Base-by-base conservation (phyloP, 192 early-diverging fungal genomes). In the Backusella tuberculispora region DNA sequence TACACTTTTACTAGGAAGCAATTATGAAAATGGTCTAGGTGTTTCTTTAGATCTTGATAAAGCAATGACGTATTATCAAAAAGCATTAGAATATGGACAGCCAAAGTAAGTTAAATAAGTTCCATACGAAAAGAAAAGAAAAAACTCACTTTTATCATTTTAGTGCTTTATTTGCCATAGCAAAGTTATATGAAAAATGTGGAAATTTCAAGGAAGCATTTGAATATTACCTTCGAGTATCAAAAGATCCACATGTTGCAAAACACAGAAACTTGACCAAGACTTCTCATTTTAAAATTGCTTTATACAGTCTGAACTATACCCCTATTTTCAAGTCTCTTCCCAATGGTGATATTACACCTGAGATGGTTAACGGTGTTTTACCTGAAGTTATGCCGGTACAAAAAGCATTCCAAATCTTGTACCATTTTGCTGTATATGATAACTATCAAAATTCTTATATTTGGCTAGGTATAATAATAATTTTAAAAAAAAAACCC, bases 11-110 rank as follows among this genome's bases (percentile, higher is more conserved):
- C 66, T 87, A 3, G 86, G 77, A 34, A 74, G 50, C 15, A 76
- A 77, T 41, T 83, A 83, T 64, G 72, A 86, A 50, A 72, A 85
- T 46, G 86, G 86, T 2, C 41, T 68, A 5, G 78, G 74, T 34
- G 78, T 83, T 10, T 46, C 66, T 19, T 68, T 83, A 71, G 68
- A 87, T 73, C 13, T 72, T 13, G 50, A 75, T 34, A 81, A 70
- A 37, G 73, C 79, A 19, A 45, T 84, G 9, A 72, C 63, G 17
- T 68, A 71, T 17, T 81, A 75, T 42, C 74, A 66, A 15, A 70
- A 76, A 43, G 83, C 83, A 7, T 38, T 63, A 21, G 5, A 67
- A 15, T 68, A 70, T n/a, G 73, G 77, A 38, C 68, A 74, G n/a
- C 29, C 76, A 10, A 63, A 72, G 76, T 81, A 71, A 60, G 24